Evolutionary conservation across 345 rosid species (phyloP), one percentile per base, ranked within the genome.

Genomic region (Nephelium lappaceum): DNA sequence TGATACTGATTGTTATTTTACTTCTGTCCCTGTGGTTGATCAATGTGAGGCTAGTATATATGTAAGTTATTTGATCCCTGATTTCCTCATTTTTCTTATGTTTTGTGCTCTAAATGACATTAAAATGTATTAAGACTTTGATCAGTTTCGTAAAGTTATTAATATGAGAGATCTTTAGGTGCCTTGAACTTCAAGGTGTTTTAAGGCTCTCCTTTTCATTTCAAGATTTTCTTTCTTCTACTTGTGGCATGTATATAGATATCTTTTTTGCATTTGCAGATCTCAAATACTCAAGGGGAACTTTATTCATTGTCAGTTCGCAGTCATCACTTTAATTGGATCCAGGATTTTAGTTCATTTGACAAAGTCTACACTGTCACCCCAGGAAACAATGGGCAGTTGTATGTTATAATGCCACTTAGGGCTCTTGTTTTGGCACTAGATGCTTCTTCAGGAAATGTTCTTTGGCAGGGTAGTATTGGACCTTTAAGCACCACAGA

Each of bases 291-390:
- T 47, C 83, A 84, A 68, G 98, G 97, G 51, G 95, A 93, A 83
- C 82, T 95, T 75, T 93, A 95, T 75, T 90, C 96, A 7, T n/a
- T 95, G 86, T 92, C 96, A 51, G 72, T 91, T 63, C 92, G 83
- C 25, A 86, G 85, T 79, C 87, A 88, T 65, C 83, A 85, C 41
- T 91, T 87, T 67, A 89, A 85, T 42, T 95, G 98, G 99, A 85
- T 93, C 75, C 88, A 85, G 83, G 97, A 95, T 82, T 84, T 93
- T 25, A 92, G 96, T 75, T 82, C 87, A 10, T 81, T 89, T 45
- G 95, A 84, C 75, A 86, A 79, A 73, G 80, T 69, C 67, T 92
- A 86, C 79, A 84, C 88, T 14, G 55, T 93, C 36, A 95, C 93
- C 58, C 88, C 96, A 0, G 99, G 98, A 72, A 90, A 93, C 79